Evolutionary conservation across 176 grass and related monocot genomes (phyloP).

Genomic region (Rhipidocladum racemiflorum): DNA sequence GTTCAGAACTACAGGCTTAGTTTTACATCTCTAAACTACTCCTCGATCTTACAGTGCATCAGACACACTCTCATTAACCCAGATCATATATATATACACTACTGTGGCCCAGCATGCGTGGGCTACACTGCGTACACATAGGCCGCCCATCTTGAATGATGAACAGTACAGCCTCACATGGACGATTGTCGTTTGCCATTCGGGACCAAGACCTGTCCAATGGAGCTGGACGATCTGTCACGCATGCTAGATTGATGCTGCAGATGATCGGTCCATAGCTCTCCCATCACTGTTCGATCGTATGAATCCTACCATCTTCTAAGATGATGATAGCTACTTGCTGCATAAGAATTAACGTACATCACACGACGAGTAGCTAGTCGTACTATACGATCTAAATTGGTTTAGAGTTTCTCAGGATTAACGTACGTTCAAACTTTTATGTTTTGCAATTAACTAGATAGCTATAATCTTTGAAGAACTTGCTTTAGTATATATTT

Average conservation of each 20-base stretch:
- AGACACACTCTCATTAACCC: neutral
- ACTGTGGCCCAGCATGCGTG: slow-evolving; percentile 29
- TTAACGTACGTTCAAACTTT: neutral
- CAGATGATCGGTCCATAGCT: neutral
- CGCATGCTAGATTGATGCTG: slow-evolving; percentile 1
- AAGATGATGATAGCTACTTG: neutral
- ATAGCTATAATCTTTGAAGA: neutral
- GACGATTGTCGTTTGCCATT: slow-evolving; percentile 15
- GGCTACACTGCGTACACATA: slow-evolving; percentile 10
- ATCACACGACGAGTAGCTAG: neutral
- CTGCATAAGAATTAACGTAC: neutral
- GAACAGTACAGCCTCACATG: slow-evolving; percentile 21
- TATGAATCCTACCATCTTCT: neutral
- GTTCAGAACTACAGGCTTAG: neutral
- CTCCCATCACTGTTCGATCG: slow-evolving; percentile 12
- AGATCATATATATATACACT: slow-evolving; percentile 25
- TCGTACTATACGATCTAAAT: neutral
- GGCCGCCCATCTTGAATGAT: slow-evolving; percentile 35
- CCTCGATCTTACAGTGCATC: neutral
- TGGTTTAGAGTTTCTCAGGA: too few relatives aligned
- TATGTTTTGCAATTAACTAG: neutral
- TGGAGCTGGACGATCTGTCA: slow-evolving; percentile 10
- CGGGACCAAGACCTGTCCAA: slow-evolving; percentile 35
- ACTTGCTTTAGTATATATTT: neutral
- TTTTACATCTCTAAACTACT: neutral